Evolutionary conservation across 2,329 filamentous ascomycete genomes (phyloP).

Genomic region (Fusarium sp.): DNA sequence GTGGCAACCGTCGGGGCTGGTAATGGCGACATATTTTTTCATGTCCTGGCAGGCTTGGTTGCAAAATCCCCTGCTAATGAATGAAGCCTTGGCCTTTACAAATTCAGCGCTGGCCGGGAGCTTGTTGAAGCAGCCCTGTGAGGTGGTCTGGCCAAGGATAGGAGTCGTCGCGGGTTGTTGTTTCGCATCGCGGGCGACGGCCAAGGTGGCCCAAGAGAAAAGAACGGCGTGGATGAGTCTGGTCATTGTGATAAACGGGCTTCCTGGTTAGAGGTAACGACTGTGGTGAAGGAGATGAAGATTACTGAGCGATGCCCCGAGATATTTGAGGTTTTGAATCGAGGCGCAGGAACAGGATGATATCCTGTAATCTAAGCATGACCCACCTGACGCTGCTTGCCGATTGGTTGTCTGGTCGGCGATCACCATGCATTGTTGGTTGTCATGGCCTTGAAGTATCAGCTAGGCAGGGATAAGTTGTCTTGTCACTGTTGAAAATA

Average conservation of each 20-base stretch:
- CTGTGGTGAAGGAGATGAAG: neutral
- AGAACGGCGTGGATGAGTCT: neutral
- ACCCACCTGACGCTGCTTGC: neutral
- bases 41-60: neutral
- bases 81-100: neutral
- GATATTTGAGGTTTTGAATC: neutral
- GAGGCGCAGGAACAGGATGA: neutral
- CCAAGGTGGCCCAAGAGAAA: neutral
- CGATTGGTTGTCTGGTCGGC: neutral
- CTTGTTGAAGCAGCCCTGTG: slow-evolving; percentile 1
- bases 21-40: neutral
- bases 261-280: neutral
- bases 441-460: neutral
- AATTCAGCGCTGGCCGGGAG: neutral
- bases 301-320: neutral
- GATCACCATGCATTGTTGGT: neutral
- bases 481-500: neutral
- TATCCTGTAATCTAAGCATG: neutral
- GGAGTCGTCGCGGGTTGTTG: neutral
- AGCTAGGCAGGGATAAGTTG: neutral
- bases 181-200: neutral
- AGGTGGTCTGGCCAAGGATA: neutral
- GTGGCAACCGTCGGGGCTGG: neutral
- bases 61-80: neutral
- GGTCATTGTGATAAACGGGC: neutral